Evolutionary conservation across 1,139 yeast species (phyloP), one percentile per base, ranked within the genome.

Genomic region (Taphrina deformans): DNA sequence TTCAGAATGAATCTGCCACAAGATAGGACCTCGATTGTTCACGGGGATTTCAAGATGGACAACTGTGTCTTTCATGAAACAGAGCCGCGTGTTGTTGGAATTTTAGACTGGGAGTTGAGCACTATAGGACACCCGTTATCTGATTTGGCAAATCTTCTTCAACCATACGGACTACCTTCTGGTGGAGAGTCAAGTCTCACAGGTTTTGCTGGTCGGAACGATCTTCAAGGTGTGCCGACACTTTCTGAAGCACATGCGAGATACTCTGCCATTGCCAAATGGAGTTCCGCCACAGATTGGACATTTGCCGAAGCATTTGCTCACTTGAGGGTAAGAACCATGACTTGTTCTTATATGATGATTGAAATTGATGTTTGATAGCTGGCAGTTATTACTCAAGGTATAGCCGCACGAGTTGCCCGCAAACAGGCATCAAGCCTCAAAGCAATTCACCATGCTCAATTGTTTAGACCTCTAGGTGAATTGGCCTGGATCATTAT

Each of bases 31-130:
- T 75, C 82, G 1, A 78, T 85, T 69, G 84, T 85, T 50, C 89
- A 85, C 70, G 89, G 89, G 0, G 89, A 85, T 73, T 85, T 83
- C 77, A 85, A 85, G 71, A 83, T 85, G 55, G 89, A 85, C 72
- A 85, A 85, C 71, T 72, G 85, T 40, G 76, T 85, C 9, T 85
- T 83, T 71, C 83, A 84, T 69, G 82, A 82, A 6, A 75, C 79
- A 0, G 79, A 80, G 55, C 80, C 82, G 23, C 73, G 75, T 56
- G 85, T 85, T 2, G 75, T 81, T 64, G 88, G 88, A 0, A 83
- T 85, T 0, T 77, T 85, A 59, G 89, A 85, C 72, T 85, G 89
- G 89, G 89, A 85, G 71, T 77, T 85, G 45, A 84, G 88, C 70
- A 85, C 89, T 0, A 78, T 84, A 69, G 89, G 89, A 0, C 87